Percentiles rank a stretch among this genome's conserved stretches.
These are phyloP conservation scores for Salvia splendens DNA, from an alignment of 257 asterid species.

Conservation along the genomic window DNA sequence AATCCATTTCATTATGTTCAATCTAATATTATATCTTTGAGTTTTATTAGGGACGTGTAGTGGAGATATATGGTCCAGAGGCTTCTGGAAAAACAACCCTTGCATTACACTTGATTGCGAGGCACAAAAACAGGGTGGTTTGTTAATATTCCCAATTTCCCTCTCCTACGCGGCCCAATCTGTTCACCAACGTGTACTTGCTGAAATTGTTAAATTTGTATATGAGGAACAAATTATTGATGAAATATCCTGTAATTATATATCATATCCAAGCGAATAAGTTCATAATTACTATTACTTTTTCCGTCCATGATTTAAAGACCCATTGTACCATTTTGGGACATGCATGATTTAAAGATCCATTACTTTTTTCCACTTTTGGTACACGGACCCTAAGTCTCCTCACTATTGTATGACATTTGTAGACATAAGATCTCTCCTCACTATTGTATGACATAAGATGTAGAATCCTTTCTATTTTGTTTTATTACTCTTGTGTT, in stretches of 20 bases:
- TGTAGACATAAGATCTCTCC: neutral
- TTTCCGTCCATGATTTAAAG: no score
- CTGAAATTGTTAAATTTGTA: neutral
- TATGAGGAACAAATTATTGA: neutral
- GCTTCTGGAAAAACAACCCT: slow-evolving; percentile 98
- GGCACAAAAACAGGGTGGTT: slow-evolving; percentile 96
- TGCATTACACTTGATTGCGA: slow-evolving; percentile 96
- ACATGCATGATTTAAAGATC: no score
- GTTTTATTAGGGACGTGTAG: slow-evolving; percentile 78
- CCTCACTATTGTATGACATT: neutral
- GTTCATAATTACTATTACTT: no score
- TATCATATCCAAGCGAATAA: neutral
- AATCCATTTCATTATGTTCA: slow-evolving; percentile 1
- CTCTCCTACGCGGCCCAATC: neutral
- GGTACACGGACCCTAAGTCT: neutral
- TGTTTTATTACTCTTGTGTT: neutral
- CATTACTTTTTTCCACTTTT: no score
- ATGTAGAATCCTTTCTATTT: neutral
- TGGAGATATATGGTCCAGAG: slow-evolving; percentile 97
- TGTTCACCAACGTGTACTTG: neutral
- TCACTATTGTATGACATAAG: neutral
- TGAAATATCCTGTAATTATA: neutral
- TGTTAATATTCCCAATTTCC: neutral
- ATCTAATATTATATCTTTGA: slow-evolving; percentile 22
- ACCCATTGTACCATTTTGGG: no score